Conservation (phyloP, 2,329 filamentous ascomycete genomes). For the Monosporascus cannonballus region DNA sequence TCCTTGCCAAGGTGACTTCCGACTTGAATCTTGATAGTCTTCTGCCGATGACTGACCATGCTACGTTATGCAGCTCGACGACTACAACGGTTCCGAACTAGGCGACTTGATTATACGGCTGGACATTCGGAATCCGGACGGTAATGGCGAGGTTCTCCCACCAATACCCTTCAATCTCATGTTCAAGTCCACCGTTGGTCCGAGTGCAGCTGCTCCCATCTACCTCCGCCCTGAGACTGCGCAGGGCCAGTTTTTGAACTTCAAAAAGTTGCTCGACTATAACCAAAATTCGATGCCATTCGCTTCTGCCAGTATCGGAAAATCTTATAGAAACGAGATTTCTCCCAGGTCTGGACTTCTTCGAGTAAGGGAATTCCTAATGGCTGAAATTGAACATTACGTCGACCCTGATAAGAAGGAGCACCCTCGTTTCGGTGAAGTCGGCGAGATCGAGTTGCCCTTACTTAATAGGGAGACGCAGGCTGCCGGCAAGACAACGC, state of each 20-base stretch:
- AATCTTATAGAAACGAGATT: slow-evolving; percentile 66
- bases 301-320: slow-evolving; percentile 64
- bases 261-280: slow-evolving; percentile 61
- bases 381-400: slow-evolving; percentile 66
- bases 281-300: slow-evolving; percentile 64
- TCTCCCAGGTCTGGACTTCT: slow-evolving; percentile 59
- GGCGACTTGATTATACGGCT: slow-evolving; percentile 58
- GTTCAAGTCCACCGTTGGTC: slow-evolving; percentile 65
- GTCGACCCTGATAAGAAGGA: slow-evolving; percentile 63
- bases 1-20: slow-evolving; percentile 47
- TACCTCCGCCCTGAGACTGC: slow-evolving; percentile 61
- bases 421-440: slow-evolving; percentile 55
- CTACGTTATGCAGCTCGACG: slow-evolving; percentile 43
- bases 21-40: background rate
- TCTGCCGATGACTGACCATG: too few species aligned
- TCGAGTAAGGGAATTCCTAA: slow-evolving; percentile 61
- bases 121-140: slow-evolving; percentile 59
- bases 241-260: slow-evolving; percentile 64
- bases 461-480: slow-evolving; percentile 57
- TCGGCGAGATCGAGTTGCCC: slow-evolving; percentile 54
- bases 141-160: slow-evolving; percentile 51
- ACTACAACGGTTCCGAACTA: slow-evolving; percentile 58
- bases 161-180: slow-evolving; percentile 66
- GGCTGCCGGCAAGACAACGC: slow-evolving; percentile 52
- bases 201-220: slow-evolving; percentile 55